Evolutionary conservation across 768 basidiomycete genomes (phyloP), one percentile per base, ranked within the genome.

Genomic region (Russula brevipes): DNA sequence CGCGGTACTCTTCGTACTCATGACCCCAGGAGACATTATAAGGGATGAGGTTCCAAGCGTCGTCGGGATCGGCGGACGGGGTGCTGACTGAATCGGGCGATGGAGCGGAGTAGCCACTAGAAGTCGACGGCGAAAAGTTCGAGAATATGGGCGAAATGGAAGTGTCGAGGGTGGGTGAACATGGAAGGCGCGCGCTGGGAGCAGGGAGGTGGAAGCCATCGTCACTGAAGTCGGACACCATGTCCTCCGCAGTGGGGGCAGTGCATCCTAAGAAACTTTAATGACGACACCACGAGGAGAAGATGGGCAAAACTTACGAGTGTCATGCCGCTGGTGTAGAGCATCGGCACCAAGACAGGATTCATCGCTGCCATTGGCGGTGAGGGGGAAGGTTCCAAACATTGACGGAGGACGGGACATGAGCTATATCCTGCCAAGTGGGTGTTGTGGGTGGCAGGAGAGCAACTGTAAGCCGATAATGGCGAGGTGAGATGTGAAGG

Each of bases 21-120:
- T 68, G 63, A 8, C 76, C 76, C 76, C 76, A 76, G 1, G 76
- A 73, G 17, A 77, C 73, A 65, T 77, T 70, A 67, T 77, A 77
- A 6, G 76, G 74, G 49, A 76, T 71, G 54, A 77, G 73, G 56
- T 76, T 74, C 76, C 76, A 77, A 45, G 69, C 67, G 38, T 74
- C 73, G 38, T 69, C 70, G 10, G 61, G 44, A 19, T 69, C 68
- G n/a, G 65, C 68, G n/a, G 65, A 45, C 8, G 62, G 46, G n/a
- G 56, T 54, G 44, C 30, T 50, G 1, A 49, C 59, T 42, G 66
- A 57, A 31, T 53, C 49, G 35, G 60, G 60, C 16, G 66, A 67
- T 14, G 66, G 59, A 31, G 64, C 57, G 33, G 61, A 62, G 56
- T 55, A 56, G 33, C 64, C 60, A 33, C 66, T 61, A n/a, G 68